Conservation (phyloP, 192 early-diverging fungal genomes). For the Linnemannia hyalina region DNA sequence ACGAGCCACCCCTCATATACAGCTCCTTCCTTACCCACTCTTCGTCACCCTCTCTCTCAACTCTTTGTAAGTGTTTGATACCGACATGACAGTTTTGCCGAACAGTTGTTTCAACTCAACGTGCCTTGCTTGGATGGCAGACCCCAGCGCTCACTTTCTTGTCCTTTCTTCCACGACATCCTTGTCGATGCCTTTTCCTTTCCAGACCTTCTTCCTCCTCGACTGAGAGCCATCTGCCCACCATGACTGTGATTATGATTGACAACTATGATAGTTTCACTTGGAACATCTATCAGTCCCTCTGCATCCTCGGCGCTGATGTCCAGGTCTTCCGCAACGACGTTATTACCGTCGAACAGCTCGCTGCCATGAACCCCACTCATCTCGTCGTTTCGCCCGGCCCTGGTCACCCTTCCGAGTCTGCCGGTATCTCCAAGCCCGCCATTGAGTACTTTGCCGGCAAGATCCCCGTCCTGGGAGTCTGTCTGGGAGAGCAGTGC, state of each 20-base stretch:
- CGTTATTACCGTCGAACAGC: constrained; percentile 88
- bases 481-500: constrained; percentile 98
- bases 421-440: constrained; percentile 92
- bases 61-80: not conserved
- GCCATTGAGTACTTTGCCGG: constrained; percentile 91
- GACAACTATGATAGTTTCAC: constrained; percentile 99
- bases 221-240: constrained; percentile 3
- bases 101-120: not conserved
- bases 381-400: constrained; percentile 98
- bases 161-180: not conserved
- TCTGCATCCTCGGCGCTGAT: constrained; percentile 90
- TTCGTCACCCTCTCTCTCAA: not conserved
- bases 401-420: constrained; percentile 92
- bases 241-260: constrained; percentile 84
- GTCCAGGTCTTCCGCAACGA: constrained; percentile 96
- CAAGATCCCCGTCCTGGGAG: constrained; percentile 95
- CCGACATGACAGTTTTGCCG: not conserved
- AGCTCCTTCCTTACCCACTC: not conserved
- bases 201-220: not conserved
- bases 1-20: not conserved
- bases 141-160: not conserved
- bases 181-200: not conserved
- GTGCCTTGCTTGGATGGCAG: not conserved
- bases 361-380: constrained; percentile 84
- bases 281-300: constrained; percentile 98